Percentiles rank a stretch among this genome's conserved stretches.
These are phyloP conservation scores for Xerocomus spinulosus DNA, from an alignment of 768 basidiomycete genomes.

Conservation along the genomic window DNA sequence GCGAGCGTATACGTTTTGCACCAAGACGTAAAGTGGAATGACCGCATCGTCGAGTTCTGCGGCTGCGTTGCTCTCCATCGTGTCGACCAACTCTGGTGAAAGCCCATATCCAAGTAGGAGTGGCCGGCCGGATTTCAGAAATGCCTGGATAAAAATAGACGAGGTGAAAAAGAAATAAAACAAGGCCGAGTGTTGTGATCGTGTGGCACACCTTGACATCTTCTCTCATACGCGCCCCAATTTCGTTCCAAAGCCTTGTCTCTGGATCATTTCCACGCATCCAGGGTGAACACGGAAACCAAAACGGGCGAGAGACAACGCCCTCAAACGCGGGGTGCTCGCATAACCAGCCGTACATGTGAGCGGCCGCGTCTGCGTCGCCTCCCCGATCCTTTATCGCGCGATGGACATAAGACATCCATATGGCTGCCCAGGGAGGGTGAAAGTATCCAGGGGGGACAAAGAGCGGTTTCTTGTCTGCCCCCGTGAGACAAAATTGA, in stretches of 20 bases:
- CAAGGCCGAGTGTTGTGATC: not conserved
- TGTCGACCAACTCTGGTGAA: conserved; percentile 46
- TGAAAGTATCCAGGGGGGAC: conserved; percentile 39
- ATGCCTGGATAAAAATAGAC: conserved; percentile 40
- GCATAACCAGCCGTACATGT: conserved; percentile 51
- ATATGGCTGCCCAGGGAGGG: conserved; percentile 58
- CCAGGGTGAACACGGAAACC: conserved; percentile 59
- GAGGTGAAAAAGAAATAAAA: not conserved
- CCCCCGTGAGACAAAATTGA: conserved; percentile 61
- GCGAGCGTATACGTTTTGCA: conserved; percentile 58
- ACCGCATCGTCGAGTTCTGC: conserved; percentile 47
- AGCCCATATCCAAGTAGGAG: conserved; percentile 63
- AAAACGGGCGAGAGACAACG: conserved; percentile 53
- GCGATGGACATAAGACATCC: conserved; percentile 50
- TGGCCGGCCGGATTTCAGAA: conserved; percentile 62
- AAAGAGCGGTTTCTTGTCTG: conserved; percentile 42
- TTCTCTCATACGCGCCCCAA: conserved; percentile 49
- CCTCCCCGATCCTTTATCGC: conserved; percentile 59
- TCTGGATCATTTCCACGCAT: conserved; percentile 20
- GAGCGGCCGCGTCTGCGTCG: conserved; percentile 55
- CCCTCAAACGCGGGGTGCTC: conserved; percentile 56
- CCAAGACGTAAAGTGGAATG: conserved; percentile 46
- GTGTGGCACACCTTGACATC: conserved; percentile 47
- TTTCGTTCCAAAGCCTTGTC: conserved; percentile 35
- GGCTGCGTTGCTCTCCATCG: conserved; percentile 48